phyloP scores from a whole-genome alignment of 1,284 basidiomycete species.

The Pulchroboletus neoregius region DNA sequence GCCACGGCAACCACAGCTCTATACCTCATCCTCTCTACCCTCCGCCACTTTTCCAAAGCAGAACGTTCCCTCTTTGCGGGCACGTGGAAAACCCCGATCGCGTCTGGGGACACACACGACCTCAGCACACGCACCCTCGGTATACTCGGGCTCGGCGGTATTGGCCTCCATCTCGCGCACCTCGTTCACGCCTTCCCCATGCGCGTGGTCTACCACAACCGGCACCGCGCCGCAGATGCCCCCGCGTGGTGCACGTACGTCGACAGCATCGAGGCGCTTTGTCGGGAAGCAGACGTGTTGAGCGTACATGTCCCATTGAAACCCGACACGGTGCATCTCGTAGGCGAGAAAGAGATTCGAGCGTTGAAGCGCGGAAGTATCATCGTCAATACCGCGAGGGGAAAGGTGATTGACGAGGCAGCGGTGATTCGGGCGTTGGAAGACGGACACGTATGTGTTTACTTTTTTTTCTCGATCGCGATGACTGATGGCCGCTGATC shows the following conservation, averaged over 20 bases:
- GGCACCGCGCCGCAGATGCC: slow-evolving; percentile 51
- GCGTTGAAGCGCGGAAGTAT: slow-evolving; percentile 77
- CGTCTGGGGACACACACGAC: slow-evolving; percentile 56
- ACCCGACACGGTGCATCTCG: slow-evolving; percentile 69
- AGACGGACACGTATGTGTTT: slow-evolving; percentile 71
- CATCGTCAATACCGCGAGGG: slow-evolving; percentile 87
- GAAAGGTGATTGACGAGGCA: slow-evolving; percentile 84
- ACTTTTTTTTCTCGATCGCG: not conserved
- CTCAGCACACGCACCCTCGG: slow-evolving; percentile 77
- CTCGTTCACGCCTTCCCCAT: slow-evolving; percentile 77
- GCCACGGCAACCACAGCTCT: slow-evolving; percentile 88
- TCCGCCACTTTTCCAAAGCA: slow-evolving; percentile 72
- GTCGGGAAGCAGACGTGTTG: slow-evolving; percentile 73
- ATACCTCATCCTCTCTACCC: slow-evolving; percentile 80
- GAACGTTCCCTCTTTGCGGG: slow-evolving; percentile 64
- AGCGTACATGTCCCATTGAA: slow-evolving; percentile 71
- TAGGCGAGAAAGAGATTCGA: slow-evolving; percentile 75
- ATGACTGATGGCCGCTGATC: not conserved
- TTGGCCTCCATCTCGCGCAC: slow-evolving; percentile 70
- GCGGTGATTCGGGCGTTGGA: slow-evolving; percentile 82
- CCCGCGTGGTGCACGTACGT: slow-evolving; percentile 80
- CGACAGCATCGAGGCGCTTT: slow-evolving; percentile 65
- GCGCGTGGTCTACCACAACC: slow-evolving; percentile 82
- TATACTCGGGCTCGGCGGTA: slow-evolving; percentile 88
- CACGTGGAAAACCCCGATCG: slow-evolving; percentile 53